Percentiles rank a stretch among this genome's conserved stretches.
Conservation (phyloP, 176 grass and related monocot species). For the Neostapfia colusana region DNA sequence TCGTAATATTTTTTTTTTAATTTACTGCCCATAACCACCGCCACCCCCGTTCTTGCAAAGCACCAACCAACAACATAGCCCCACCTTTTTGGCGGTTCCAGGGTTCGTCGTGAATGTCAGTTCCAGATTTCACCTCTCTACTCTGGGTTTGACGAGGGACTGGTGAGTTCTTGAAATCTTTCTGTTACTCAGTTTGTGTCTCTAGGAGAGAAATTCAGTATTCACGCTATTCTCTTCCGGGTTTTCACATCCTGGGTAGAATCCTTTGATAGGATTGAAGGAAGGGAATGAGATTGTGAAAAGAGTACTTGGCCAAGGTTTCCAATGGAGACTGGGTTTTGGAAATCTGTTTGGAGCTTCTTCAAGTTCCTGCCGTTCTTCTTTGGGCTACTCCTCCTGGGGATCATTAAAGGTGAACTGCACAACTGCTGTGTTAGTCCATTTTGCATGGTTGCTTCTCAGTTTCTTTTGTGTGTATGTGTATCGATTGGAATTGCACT, state of each 20-base stretch:
- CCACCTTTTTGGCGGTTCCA: conserved; percentile 10
- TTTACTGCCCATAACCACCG: conserved; percentile 26
- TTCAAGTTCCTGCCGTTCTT: conserved; percentile 95
- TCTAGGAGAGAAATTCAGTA: not conserved
- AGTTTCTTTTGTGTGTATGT: not conserved
- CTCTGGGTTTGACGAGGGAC: conserved; percentile 3
- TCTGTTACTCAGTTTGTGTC: conserved; percentile 1
- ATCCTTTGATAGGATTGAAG: not conserved
- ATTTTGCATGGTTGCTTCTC: not conserved
- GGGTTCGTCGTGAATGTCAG: not conserved
- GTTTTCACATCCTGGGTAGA: not conserved
- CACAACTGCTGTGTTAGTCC: not conserved
- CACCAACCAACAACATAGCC: not conserved
- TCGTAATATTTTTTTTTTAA: conserved; percentile 35
- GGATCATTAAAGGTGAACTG: conserved; percentile 76
- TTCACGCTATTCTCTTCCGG: not conserved
- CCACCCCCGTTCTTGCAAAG: conserved; percentile 25
- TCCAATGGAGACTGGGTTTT: conserved; percentile 65
- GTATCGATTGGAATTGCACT: conserved; percentile 7
- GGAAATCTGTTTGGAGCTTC: conserved; percentile 66
- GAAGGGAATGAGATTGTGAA: not conserved
- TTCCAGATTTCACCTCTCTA: not conserved
- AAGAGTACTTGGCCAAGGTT: conserved; percentile 11
- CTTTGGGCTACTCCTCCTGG: conserved; percentile 72
- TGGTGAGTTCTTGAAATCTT: conserved; percentile 12